A percentile compares a stretch with the other conserved stretches of the same genome.
phyloP scores from a whole-genome alignment of 768 basidiomycete species.

The Psilocybe cubensis region DNA sequence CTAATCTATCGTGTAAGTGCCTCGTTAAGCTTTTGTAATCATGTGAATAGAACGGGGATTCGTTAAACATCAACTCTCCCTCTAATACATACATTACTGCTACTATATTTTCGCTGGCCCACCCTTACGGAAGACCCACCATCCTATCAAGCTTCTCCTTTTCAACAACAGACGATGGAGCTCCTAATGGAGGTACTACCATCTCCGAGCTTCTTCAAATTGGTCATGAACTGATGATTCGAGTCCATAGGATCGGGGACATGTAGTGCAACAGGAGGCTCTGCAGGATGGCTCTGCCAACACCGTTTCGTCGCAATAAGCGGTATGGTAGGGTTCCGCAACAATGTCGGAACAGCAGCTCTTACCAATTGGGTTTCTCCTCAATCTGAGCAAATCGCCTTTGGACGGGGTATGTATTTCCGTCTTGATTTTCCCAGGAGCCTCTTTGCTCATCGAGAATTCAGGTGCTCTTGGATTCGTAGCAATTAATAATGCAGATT shows the following conservation, averaged over 20 bases:
- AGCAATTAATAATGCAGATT: slow-evolving; percentile 68
- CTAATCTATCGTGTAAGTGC: not conserved
- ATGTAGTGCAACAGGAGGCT: slow-evolving; percentile 52
- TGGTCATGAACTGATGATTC: too few species aligned
- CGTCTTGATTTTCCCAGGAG: not conserved
- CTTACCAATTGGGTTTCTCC: slow-evolving; percentile 64
- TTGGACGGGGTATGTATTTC: slow-evolving; percentile 52
- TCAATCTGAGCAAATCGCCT: slow-evolving; percentile 63
- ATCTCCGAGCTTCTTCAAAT: not conserved
- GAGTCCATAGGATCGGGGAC: slow-evolving; percentile 47
- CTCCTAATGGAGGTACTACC: slow-evolving; percentile 56
- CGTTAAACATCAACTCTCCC: slow-evolving; percentile 61
- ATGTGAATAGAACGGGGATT: slow-evolving; percentile 46
- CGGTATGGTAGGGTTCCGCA: slow-evolving; percentile 70
- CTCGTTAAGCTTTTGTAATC: not conserved
- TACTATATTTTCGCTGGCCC: slow-evolving; percentile 65
- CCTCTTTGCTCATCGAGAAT: not conserved
- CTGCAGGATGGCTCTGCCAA: slow-evolving; percentile 70
- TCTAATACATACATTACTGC: slow-evolving; percentile 68
- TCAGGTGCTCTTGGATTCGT: slow-evolving; percentile 62
- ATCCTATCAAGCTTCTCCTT: slow-evolving; percentile 65
- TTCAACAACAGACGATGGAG: slow-evolving; percentile 53
- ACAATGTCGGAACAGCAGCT: slow-evolving; percentile 53
- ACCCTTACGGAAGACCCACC: slow-evolving; percentile 68
- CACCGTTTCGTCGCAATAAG: slow-evolving; percentile 60